Percentiles rank a stretch among this genome's conserved stretches.
phyloP scores from a whole-genome alignment of 2,329 filamentous ascomycete species.

The Elsinoe ampelina region DNA sequence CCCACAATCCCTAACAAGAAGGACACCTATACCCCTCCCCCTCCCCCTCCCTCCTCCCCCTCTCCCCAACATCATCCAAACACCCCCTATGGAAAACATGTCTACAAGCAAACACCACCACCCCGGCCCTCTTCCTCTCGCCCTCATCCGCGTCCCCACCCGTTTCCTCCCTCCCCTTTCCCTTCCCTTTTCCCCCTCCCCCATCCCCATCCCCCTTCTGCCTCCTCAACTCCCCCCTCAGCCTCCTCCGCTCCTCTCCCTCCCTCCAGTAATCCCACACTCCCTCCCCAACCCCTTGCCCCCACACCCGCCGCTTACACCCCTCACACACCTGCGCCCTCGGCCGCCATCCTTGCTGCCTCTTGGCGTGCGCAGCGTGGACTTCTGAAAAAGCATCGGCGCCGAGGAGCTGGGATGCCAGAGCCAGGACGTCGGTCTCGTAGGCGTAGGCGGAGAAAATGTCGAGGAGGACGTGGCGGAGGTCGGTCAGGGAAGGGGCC shows the following conservation, averaged over 20 bases:
- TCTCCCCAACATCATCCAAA: slow-evolving; percentile 41
- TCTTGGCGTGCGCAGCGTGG: slow-evolving; percentile 59
- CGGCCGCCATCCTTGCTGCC: slow-evolving; percentile 83
- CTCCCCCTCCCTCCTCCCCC: slow-evolving; percentile 14
- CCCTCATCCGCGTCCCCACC: slow-evolving; percentile 31
- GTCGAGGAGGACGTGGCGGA: slow-evolving; percentile 73
- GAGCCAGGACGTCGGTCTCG: slow-evolving; percentile 75
- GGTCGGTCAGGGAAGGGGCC: slow-evolving; percentile 77
- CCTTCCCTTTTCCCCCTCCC: slow-evolving; percentile 43
- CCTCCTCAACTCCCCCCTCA: slow-evolving; percentile 27
- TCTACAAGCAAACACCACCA: slow-evolving; percentile 60
- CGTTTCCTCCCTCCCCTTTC: slow-evolving; percentile 30
- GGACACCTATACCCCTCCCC: slow-evolving; percentile 26
- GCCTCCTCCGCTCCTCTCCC: slow-evolving; percentile 33
- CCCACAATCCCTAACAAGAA: too few relatives aligned
- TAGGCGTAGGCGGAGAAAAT: slow-evolving; percentile 96
- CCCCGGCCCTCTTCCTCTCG: slow-evolving; percentile 35
- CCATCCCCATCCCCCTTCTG: slow-evolving; percentile 38
- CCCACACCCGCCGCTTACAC: slow-evolving; percentile 78
- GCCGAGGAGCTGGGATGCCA: slow-evolving; percentile 80
- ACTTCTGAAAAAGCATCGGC: slow-evolving; percentile 83
- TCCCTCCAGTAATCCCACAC: slow-evolving; percentile 78
- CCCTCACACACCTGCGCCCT: slow-evolving; percentile 78
- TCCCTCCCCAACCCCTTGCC: slow-evolving; percentile 66
- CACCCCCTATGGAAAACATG: slow-evolving; percentile 63